phyloP scores from a whole-genome alignment of 106 monocot genomes.

The Dendrobium catenatum region DNA sequence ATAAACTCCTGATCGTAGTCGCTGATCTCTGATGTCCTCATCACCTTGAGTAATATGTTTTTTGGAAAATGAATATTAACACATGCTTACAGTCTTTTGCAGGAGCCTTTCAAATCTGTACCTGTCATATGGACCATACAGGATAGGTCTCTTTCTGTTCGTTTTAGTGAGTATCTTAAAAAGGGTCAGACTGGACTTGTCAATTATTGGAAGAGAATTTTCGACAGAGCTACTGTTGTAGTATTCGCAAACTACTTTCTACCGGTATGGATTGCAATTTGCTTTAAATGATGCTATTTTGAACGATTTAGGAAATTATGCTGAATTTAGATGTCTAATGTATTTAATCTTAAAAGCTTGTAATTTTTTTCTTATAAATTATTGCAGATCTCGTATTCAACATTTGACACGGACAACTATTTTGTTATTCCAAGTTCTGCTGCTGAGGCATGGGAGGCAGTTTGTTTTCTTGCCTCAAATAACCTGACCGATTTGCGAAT shows the following conservation, averaged over 20 bases:
- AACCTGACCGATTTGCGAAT: slow-evolving; percentile 24
- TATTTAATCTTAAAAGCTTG: background rate
- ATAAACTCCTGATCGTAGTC: too few relatives aligned
- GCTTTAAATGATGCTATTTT: background rate
- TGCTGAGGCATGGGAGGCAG: slow-evolving; percentile 60
- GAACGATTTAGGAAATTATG: background rate
- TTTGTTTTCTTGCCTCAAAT: slow-evolving; percentile 10
- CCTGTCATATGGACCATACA: slow-evolving; percentile 83
- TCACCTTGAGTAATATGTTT: background rate
- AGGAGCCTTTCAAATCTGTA: slow-evolving; percentile 96
- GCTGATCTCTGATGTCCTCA: too few relatives aligned
- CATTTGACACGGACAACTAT: slow-evolving; percentile 76
- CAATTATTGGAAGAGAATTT: slow-evolving; percentile 71
- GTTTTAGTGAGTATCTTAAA: slow-evolving; percentile 41
- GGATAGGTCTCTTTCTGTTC: slow-evolving; percentile 62
- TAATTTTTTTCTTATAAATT: background rate
- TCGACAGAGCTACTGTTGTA: slow-evolving; percentile 72
- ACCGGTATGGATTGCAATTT: slow-evolving; percentile 47
- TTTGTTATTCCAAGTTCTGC: slow-evolving; percentile 83
- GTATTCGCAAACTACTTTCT: slow-evolving; percentile 69
- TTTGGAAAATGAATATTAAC: slow-evolving; percentile 17
- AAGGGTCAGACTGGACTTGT: slow-evolving; percentile 50
- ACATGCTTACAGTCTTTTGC: slow-evolving; percentile 64
- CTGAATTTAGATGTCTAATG: slow-evolving; percentile 4
- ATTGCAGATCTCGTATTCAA: slow-evolving; percentile 80